Percentiles rank a stretch among this genome's conserved stretches.
Evolutionary conservation across 768 basidiomycete species (phyloP).

Genomic region (Trametopsis cervina): DNA sequence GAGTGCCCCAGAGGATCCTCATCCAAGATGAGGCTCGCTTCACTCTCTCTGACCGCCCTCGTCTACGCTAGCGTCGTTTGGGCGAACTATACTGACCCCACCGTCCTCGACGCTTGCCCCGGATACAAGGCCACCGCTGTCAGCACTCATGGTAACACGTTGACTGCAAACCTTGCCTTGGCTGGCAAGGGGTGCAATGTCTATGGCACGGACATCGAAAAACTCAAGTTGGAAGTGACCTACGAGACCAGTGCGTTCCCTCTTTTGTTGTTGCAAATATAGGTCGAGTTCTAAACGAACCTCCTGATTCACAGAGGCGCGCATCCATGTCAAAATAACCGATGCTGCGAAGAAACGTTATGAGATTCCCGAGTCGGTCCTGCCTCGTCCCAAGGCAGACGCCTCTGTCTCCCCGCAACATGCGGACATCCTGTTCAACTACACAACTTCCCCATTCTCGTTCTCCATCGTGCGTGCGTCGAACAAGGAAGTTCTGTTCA

Average conservation of each 20-base stretch:
- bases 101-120: constrained; percentile 46
- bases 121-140: constrained; percentile 51
- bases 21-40: constrained; percentile 1
- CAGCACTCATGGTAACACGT: constrained; percentile 26
- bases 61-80: constrained; percentile 1
- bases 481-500: constrained; percentile 51
- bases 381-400: constrained; percentile 43
- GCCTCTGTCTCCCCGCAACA: constrained; percentile 21
- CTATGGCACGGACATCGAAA: constrained; percentile 47
- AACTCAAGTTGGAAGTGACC: constrained; percentile 42
- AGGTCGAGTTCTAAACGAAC: constrained; percentile 3
- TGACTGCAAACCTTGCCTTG: constrained; percentile 48
- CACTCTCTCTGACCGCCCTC: neutral
- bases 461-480: constrained; percentile 47
- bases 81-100: constrained; percentile 21
- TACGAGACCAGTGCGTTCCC: constrained; percentile 48
- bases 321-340: constrained; percentile 59
- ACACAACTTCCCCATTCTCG: constrained; percentile 51
- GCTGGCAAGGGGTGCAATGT: constrained; percentile 49
- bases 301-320: constrained; percentile 20
- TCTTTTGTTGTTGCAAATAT: neutral
- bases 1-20: no score
- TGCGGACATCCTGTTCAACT: constrained; percentile 51
- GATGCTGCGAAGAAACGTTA: constrained; percentile 45
- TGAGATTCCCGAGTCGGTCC: constrained; percentile 56